Base-by-base conservation (phyloP, 31 red algal species). In the Odonthalia washingtoniensis region DNA sequence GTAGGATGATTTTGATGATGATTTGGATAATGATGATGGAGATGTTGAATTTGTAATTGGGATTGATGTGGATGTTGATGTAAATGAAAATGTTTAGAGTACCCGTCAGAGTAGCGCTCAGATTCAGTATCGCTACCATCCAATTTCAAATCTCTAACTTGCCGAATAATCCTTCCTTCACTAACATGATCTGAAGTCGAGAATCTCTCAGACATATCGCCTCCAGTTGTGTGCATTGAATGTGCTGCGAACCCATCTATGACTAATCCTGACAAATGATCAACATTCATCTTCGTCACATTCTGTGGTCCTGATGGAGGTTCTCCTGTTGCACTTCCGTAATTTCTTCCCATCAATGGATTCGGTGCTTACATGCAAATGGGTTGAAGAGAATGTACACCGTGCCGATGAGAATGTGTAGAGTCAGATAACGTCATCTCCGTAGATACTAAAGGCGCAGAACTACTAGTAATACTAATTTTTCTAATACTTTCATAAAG, bases 91-190 rank as follows among this genome's bases (percentile, higher is more conserved):
- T n/a, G n/a, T n/a, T n/a, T 57, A 21, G 45, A 74, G 16, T 90
- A 77, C 21, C 63, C 79, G n/a, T 90, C 87, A 26, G 87, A 90
- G 40, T 74, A 78, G 61, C 87, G 77, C 61, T 90, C 87, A 75
- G 78, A 83, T 14, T 90, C 87, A 33, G 75, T 90, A 83, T 90
- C 87, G 70, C 87, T 90, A 33, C 67, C 78, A 35, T 90, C 87
- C 45, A 90, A 44, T 39, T 42, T 63, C 14, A 44, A 21, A 14
- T 90, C 78, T 46, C 78, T 37, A 90, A 90, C 80, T 32, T 77
- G 78, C 12, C 46, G 67, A 40, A 69, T 52, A 74, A 90, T 26
- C 4, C 46, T 39, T 33, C 74, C 87, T 41, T 90, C 87, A 34
- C 45, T 37, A 31, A 60, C 49, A 37, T 40, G 5, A 33, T 83